Evolutionary conservation across 176 grass and related monocot genomes (phyloP).

Genomic region (Raddia guianensis): DNA sequence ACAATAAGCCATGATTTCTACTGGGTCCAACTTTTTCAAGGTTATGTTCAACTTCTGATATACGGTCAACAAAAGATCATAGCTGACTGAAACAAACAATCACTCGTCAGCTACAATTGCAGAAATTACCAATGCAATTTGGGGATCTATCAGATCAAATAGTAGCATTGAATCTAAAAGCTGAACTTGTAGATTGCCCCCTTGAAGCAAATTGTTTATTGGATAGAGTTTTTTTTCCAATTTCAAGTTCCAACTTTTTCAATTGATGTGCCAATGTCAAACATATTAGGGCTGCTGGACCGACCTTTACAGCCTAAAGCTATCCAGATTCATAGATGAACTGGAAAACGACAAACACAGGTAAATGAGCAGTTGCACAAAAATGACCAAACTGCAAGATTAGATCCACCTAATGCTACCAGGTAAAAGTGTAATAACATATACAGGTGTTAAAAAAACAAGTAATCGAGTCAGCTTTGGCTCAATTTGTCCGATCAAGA

Average conservation of each 20-base stretch:
- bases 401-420: background rate
- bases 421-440: no score
- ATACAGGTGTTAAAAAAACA: no score
- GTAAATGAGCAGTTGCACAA: background rate
- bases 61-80: background rate
- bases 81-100: background rate
- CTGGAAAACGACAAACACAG: slow-evolving; percentile 8
- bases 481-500: background rate
- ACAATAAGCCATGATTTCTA: background rate
- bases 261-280: background rate
- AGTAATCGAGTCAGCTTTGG: background rate
- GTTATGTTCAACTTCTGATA: background rate
- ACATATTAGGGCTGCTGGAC: background rate
- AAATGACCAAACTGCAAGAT: background rate
- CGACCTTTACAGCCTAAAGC: slow-evolving; percentile 1
- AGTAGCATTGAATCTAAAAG: background rate
- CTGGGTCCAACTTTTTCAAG: background rate
- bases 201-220: background rate
- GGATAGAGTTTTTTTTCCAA: background rate
- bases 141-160: background rate
- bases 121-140: slow-evolving; percentile 14
- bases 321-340: slow-evolving; percentile 15
- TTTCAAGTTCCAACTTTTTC: background rate
- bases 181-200: background rate
- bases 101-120: background rate